phyloP scores from a whole-genome alignment of 352 stramenopile species.

The Phytophthora rubi region DNA sequence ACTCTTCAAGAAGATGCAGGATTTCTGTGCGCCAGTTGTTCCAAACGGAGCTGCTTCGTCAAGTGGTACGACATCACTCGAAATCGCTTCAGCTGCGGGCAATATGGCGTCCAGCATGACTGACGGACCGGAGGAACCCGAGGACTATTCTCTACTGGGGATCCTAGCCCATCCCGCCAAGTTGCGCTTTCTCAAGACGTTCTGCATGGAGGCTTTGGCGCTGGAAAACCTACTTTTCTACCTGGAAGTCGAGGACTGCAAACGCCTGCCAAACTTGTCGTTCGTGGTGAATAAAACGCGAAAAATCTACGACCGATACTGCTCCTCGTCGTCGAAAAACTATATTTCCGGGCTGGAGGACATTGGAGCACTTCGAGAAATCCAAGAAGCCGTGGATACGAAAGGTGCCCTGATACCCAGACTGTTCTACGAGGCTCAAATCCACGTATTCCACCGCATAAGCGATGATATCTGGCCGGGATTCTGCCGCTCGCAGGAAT shows the following conservation, averaged over 20 bases:
- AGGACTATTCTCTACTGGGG: conserved; percentile 68
- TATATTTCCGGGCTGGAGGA: conserved; percentile 50
- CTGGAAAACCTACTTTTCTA: conserved; percentile 88
- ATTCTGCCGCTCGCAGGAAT: conserved; percentile 76
- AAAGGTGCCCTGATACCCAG: conserved; percentile 61
- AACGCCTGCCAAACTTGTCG: conserved; percentile 79
- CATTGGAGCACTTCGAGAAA: conserved; percentile 43
- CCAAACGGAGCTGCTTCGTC: conserved; percentile 15
- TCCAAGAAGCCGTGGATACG: conserved; percentile 56
- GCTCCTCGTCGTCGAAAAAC: conserved; percentile 48
- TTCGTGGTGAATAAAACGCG: conserved; percentile 82
- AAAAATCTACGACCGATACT: conserved; percentile 86
- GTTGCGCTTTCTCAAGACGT: conserved; percentile 86
- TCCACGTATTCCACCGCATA: conserved; percentile 61
- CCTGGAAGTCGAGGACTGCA: conserved; percentile 86
- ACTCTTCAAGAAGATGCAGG: conserved; percentile 79
- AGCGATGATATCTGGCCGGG: conserved; percentile 73
- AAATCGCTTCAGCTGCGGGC: conserved; percentile 21
- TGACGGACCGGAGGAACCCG: conserved; percentile 29
- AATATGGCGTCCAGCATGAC: conserved; percentile 26
- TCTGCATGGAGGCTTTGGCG: conserved; percentile 83
- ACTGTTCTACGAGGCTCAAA: conserved; percentile 75
- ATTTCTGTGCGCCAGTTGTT: conserved; percentile 59
- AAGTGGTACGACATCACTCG: not conserved
- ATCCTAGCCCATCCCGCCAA: conserved; percentile 80